A percentile compares a stretch with the other conserved stretches of the same genome.
phyloP scores from a whole-genome alignment of 306 rosid genomes.

The Sechiopsis laciniata region DNA sequence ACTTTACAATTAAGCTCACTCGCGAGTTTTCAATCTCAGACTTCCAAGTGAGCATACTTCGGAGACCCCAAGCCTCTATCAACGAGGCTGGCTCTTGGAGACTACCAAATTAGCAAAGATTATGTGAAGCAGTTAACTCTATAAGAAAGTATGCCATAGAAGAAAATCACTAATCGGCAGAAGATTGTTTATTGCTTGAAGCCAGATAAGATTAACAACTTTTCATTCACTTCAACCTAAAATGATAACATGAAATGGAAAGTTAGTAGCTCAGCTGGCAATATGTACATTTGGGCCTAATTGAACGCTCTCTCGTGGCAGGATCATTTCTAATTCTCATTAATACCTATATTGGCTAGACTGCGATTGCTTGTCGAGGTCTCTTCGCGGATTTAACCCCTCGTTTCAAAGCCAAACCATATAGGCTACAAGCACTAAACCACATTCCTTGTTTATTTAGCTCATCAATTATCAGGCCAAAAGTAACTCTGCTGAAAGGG shows the following conservation, averaged over 20 bases:
- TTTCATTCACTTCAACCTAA: not conserved
- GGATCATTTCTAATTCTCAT: not conserved
- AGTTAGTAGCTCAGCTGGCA: not conserved
- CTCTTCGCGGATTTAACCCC: slow-evolving; percentile 23
- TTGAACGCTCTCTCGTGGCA: not conserved
- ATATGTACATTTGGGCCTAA: not conserved
- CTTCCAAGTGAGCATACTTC: too few relatives aligned
- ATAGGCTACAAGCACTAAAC: slow-evolving; percentile 35
- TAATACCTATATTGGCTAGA: not conserved
- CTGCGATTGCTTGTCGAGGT: not conserved
- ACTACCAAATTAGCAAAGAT: not conserved
- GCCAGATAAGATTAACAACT: not conserved
- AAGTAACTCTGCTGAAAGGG: slow-evolving; percentile 30
- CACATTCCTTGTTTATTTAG: slow-evolving; percentile 36
- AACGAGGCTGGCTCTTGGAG: too few relatives aligned
- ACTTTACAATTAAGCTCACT: too few relatives aligned
- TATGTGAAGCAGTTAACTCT: not conserved
- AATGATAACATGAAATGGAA: not conserved
- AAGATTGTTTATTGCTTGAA: not conserved
- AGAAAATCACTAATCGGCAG: not conserved
- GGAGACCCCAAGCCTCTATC: too few relatives aligned
- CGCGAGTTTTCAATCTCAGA: too few relatives aligned
- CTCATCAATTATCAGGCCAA: slow-evolving; percentile 38
- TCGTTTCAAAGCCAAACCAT: slow-evolving; percentile 54
- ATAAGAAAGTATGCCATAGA: not conserved